Evolutionary conservation across 1,284 basidiomycete species (phyloP).

Genomic region (Coriolopsis trogii): DNA sequence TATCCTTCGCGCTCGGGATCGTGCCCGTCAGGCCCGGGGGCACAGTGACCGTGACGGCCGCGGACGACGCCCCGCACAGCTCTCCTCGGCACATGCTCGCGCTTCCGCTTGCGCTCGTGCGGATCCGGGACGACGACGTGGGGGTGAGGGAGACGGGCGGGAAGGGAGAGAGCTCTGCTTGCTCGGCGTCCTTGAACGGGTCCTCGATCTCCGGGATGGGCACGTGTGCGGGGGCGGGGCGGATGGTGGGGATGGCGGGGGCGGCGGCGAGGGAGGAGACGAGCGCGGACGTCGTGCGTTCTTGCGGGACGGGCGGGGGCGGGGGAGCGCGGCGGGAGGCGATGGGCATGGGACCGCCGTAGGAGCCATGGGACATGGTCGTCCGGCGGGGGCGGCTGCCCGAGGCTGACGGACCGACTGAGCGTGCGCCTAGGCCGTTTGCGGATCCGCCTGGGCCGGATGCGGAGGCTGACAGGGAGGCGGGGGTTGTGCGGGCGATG

Average conservation of each 20-base stretch:
- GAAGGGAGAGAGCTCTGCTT: slow-evolving; percentile 15
- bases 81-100: slow-evolving; percentile 8
- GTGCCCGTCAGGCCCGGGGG: slow-evolving; percentile 11
- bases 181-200: slow-evolving; percentile 31
- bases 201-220: slow-evolving; percentile 23
- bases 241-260: slow-evolving; percentile 2
- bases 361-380: slow-evolving; percentile 15
- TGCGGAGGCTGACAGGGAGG: slow-evolving; percentile 5
- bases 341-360: slow-evolving; percentile 4
- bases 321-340: slow-evolving; percentile 26
- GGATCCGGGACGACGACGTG: slow-evolving; percentile 22
- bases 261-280: slow-evolving; percentile 4
- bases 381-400: slow-evolving; percentile 17
- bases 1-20: slow-evolving; percentile 18
- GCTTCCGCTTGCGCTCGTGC: too few species aligned
- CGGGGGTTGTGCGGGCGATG: slow-evolving; percentile 20
- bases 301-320: slow-evolving; percentile 21
- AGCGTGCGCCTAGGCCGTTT: background rate
- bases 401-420: slow-evolving; percentile 9
- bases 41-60: slow-evolving; percentile 4
- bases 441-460: background rate
- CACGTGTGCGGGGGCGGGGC: slow-evolving; percentile 6
- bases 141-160: slow-evolving; percentile 10
- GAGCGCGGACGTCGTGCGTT: slow-evolving; percentile 16
- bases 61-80: background rate